Evolutionary conservation across 257 asterid genomes (phyloP).

Genomic region (Galeopsis tetrahit): DNA sequence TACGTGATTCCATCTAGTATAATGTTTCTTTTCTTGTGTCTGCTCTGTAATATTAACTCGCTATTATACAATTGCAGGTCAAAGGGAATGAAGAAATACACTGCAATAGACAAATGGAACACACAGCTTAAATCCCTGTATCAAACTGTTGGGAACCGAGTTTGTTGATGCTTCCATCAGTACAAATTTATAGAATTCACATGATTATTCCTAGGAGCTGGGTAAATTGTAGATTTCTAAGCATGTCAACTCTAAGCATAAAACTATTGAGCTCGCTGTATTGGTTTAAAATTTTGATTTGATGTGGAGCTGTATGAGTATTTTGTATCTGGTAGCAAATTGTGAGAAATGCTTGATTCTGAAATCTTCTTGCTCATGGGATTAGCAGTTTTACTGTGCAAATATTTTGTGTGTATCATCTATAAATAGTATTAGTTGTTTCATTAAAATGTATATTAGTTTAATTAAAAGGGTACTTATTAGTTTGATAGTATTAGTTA

Average conservation of each 20-base stretch:
- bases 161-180: conserved; percentile 48
- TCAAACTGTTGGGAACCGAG: conserved; percentile 79
- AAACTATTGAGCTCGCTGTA: not conserved
- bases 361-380: not conserved
- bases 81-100: conserved; percentile 92
- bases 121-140: conserved; percentile 81
- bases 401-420: not conserved
- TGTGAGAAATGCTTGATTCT: conserved; percentile 4
- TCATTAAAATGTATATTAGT: no score
- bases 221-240: conserved; percentile 17
- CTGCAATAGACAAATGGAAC: conserved; percentile 95
- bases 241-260: not conserved
- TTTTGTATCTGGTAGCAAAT: not conserved
- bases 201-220: conserved; percentile 26
- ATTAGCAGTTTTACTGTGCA: no score
- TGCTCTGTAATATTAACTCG: not conserved
- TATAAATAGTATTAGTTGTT: no score
- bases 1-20: not conserved
- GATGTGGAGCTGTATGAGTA: not conserved
- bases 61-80: conserved; percentile 50
- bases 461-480: no score
- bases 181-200: conserved; percentile 11
- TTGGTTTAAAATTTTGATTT: not conserved
- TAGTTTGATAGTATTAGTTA: no score
- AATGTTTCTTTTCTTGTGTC: not conserved